Conservation (phyloP, 352 stramenopile genomes). For the Phytophthora quininea region DNA sequence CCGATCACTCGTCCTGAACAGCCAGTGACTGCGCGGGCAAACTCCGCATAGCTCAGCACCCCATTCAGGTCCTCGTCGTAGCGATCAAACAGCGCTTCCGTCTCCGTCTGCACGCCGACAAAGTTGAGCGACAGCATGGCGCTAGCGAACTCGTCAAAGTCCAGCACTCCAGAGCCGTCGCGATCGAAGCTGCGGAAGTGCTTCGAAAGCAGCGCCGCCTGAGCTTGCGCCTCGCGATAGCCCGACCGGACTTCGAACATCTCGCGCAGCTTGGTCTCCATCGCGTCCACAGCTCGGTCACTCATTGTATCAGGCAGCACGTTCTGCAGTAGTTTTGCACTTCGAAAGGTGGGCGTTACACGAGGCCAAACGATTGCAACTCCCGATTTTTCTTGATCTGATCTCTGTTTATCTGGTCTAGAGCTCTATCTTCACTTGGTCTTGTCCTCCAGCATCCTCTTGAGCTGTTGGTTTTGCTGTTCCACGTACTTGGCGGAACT, state of each 20-base stretch:
- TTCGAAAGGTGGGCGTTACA: too few relatives aligned
- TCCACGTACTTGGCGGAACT: slow-evolving; percentile 52
- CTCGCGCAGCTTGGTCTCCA: slow-evolving; percentile 60
- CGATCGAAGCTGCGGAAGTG: slow-evolving; percentile 84
- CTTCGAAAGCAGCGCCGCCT: slow-evolving; percentile 59
- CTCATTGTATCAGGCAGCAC: slow-evolving; percentile 11
- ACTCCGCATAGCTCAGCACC: slow-evolving; percentile 78
- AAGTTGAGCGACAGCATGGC: slow-evolving; percentile 90
- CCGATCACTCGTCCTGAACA: slow-evolving; percentile 16
- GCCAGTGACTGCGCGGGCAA: slow-evolving; percentile 60
- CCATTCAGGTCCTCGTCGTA: slow-evolving; percentile 88
- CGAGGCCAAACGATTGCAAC: neutral
- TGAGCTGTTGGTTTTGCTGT: slow-evolving; percentile 77
- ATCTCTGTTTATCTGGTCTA: neutral
- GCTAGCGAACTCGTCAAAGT: slow-evolving; percentile 90
- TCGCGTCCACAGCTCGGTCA: slow-evolving; percentile 52
- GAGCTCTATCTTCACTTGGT: neutral
- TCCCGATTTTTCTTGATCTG: neutral
- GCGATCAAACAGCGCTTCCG: slow-evolving; percentile 88
- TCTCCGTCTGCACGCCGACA: slow-evolving; percentile 85
- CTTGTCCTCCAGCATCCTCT: slow-evolving; percentile 53
- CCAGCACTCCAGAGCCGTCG: slow-evolving; percentile 71
- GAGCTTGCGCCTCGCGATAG: slow-evolving; percentile 61
- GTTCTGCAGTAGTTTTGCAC: too few relatives aligned
- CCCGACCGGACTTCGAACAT: slow-evolving; percentile 79